Evolutionary conservation across 768 basidiomycete species (phyloP).

Genomic region (Lactarius evosmus): DNA sequence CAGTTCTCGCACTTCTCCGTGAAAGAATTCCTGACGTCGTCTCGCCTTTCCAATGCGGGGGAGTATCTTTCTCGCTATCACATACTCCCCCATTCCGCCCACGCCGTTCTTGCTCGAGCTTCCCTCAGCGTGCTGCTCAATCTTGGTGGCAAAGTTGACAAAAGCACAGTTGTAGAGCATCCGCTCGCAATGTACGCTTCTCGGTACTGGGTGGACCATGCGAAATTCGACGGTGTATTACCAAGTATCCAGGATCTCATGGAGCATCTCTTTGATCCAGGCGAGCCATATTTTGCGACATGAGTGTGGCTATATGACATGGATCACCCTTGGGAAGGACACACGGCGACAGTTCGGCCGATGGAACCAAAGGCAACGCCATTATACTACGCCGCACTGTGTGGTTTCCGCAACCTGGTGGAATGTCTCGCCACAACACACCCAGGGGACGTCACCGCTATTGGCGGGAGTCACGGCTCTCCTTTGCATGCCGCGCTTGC

Average conservation of each 20-base stretch:
- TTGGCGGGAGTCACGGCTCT: not conserved
- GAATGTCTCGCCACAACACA: not conserved
- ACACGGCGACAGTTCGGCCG: not conserved
- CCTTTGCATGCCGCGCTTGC: not conserved
- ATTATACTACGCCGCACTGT: slow-evolving; percentile 5
- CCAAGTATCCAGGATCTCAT: not conserved
- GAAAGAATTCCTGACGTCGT: not conserved
- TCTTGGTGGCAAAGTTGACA: not conserved
- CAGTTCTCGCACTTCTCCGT: not conserved
- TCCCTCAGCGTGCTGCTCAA: slow-evolving; percentile 1
- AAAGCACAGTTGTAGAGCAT: not conserved
- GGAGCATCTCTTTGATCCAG: not conserved
- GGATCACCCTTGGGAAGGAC: not conserved
- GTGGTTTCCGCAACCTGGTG: not conserved
- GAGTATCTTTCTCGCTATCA: not conserved
- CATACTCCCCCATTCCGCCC: not conserved
- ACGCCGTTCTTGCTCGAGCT: not conserved
- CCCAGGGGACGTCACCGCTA: not conserved
- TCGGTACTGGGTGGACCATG: not conserved
- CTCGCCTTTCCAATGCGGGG: not conserved
- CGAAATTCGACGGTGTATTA: not conserved
- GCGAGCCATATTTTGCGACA: not conserved
- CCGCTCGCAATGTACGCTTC: not conserved
- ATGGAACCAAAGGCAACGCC: not conserved
- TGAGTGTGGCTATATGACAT: slow-evolving; percentile 7